phyloP scores from a whole-genome alignment of 177 flowering plant genomes.

The Tripterygium wilfordii region DNA sequence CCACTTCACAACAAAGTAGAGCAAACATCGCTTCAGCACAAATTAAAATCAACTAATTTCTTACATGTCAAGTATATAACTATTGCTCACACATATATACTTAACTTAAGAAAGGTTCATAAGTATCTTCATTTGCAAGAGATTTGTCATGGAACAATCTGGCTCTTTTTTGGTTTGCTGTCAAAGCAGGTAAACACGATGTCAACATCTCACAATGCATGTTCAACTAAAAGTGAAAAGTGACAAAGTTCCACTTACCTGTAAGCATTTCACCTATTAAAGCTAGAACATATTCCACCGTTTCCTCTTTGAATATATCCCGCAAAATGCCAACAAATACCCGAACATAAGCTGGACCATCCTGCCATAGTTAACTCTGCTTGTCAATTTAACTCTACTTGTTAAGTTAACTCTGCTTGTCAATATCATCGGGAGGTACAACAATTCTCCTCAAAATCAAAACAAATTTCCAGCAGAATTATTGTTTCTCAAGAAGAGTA shows the following conservation, averaged over 20 bases:
- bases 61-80: too few species aligned
- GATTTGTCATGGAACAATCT: conserved; percentile 85
- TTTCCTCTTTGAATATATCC: conserved; percentile 84
- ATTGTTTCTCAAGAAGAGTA: too few species aligned
- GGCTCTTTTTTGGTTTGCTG: conserved; percentile 90
- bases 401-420: too few species aligned
- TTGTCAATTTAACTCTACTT: too few species aligned
- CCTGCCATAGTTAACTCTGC: conserved; percentile 47
- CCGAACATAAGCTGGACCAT: conserved; percentile 86
- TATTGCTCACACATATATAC: too few species aligned
- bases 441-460: too few species aligned
- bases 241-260: conserved; percentile 37
- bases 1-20: too few species aligned
- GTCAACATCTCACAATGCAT: conserved; percentile 7
- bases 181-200: conserved; percentile 16
- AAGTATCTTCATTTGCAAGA: conserved; percentile 75
- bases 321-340: conserved; percentile 82
- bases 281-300: conserved; percentile 92
- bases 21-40: too few species aligned
- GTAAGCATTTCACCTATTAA: conserved; percentile 93
- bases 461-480: too few species aligned
- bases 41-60: too few species aligned
- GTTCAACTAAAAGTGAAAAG: background rate
- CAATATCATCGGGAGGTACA: too few species aligned
- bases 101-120: conserved; percentile 90